Conservation (phyloP, 805 yeast species). For the Wickerhamomyces subpelliculosus region DNA sequence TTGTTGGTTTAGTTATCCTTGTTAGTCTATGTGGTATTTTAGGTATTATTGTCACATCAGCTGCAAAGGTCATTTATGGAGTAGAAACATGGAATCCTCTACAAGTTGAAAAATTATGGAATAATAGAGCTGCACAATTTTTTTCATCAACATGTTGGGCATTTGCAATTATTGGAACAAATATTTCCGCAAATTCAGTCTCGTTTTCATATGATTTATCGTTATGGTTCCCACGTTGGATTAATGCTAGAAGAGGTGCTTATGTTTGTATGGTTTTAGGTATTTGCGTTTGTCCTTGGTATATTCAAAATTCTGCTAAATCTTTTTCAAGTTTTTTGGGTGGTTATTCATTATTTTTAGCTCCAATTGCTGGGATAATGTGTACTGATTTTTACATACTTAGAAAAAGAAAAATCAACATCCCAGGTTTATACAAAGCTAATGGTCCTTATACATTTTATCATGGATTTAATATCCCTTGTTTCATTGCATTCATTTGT, state of each 20-base stretch:
- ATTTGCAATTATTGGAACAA: slow-evolving; percentile 74
- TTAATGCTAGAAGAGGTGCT: slow-evolving; percentile 56
- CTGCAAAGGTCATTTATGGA: too few species aligned
- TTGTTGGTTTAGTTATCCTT: too few species aligned
- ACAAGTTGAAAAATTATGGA: too few species aligned
- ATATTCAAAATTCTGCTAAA: slow-evolving; percentile 58
- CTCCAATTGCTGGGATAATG: slow-evolving; percentile 76
- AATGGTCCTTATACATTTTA: too few species aligned
- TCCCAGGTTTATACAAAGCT: slow-evolving; percentile 62
- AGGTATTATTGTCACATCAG: too few species aligned
- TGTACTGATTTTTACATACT: slow-evolving; percentile 63
- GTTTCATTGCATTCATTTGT: slow-evolving; percentile 67
- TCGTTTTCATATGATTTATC: slow-evolving; percentile 54
- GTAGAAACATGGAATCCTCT: too few species aligned
- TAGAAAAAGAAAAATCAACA: slow-evolving; percentile 61
- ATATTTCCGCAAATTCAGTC: slow-evolving; percentile 61
- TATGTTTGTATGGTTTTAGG: slow-evolving; percentile 64
- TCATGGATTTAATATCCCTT: slow-evolving; percentile 44
- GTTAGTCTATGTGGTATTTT: too few species aligned
- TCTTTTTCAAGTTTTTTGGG: slow-evolving; percentile 74
- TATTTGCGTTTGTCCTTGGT: slow-evolving; percentile 73
- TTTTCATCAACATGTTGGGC: too few species aligned
- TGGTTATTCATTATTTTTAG: slow-evolving; percentile 77
- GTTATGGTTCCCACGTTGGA: slow-evolving; percentile 48
- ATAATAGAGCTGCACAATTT: too few species aligned